Evolutionary conservation across 768 basidiomycete species (phyloP), one percentile per base, ranked within the genome.

Genomic region (Lentinula boryana): DNA sequence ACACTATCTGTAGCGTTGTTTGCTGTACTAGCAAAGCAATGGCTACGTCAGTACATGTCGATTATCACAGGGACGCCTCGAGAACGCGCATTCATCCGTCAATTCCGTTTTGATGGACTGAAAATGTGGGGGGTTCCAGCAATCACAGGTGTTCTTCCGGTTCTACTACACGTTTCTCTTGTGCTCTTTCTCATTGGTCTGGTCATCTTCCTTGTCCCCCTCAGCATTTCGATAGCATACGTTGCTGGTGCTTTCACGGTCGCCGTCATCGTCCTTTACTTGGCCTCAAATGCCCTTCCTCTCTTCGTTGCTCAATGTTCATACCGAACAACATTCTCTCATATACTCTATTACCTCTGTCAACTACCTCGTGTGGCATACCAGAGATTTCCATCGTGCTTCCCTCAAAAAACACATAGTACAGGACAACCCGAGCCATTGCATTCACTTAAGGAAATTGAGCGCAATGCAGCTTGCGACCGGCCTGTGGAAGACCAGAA

Each of bases 161-260:
- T 75, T 13, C 72, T 82, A 8, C 75, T 83, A 18, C 81, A 83
- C 62, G 66, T 78, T 16, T 77, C 80, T 4, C 70, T 82, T 12
- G 72, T 81, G 18, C 71, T 83, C 3, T 83, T 83, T 68, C 76
- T 85, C 65, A 72, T 76, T 41, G 78, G 79, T 44, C 70, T 84
- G 18, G 68, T 80, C 32, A 69, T 74, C 18, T 80, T 83, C 67
- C 68, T 82, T 33, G 67, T 66, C 56, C 68, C 75, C 10, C 64
- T 80, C n/a, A 76, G 75, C 64, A 15, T 62, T 10, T 61, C 56
- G n/a, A 67, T 79, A 10, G 40, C 53, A 32, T 58, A 10, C 15
- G 21, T 64, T 12, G 49, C 56, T 27, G 59, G 41, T 18, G 49
- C 16, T 15, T 38, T 62, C 38, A 44, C 62, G 15, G 33, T n/a